phyloP scores from a whole-genome alignment of 495 filamentous ascomycete species.

The Xylaria bambusicola region DNA sequence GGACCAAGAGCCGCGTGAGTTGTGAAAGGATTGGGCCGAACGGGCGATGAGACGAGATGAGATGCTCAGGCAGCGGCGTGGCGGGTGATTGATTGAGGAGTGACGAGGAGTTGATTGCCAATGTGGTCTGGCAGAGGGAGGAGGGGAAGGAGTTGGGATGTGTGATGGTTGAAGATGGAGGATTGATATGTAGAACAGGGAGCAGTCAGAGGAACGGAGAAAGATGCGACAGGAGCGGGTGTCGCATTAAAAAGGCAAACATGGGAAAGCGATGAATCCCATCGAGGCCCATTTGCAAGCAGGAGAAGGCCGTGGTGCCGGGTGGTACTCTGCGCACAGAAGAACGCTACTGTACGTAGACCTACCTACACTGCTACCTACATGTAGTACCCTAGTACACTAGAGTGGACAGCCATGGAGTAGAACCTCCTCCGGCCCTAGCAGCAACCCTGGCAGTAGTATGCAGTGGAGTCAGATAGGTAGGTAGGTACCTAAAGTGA shows the following conservation, averaged over 20 bases:
- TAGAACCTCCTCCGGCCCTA: too few relatives aligned
- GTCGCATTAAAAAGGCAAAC: constrained; percentile 33
- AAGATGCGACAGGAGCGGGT: constrained; percentile 25
- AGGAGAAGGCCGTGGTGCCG: constrained; percentile 19
- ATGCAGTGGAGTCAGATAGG: neutral
- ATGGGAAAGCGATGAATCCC: constrained; percentile 40
- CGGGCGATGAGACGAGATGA: constrained; percentile 17
- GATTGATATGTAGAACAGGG: too few relatives aligned
- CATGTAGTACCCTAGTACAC: too few relatives aligned
- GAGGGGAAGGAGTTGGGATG: too few relatives aligned
- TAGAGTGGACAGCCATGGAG: too few relatives aligned
- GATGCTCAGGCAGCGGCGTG: constrained; percentile 3
- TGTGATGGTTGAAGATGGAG: too few relatives aligned
- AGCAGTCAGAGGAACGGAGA: constrained; percentile 23
- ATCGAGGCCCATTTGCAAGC: constrained; percentile 29
- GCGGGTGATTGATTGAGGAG: constrained; percentile 6
- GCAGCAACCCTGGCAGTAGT: too few relatives aligned
- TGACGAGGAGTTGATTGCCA: too few relatives aligned
- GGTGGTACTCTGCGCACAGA: constrained; percentile 1
- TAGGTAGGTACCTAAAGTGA: too few relatives aligned
- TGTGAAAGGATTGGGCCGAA: neutral
- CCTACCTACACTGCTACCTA: too few relatives aligned
- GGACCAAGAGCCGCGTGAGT: neutral
- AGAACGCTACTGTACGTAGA: too few relatives aligned
- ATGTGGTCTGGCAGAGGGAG: constrained; percentile 19